phyloP scores from a whole-genome alignment of 2,329 filamentous ascomycete species.

The Penicillium sumatraense region DNA sequence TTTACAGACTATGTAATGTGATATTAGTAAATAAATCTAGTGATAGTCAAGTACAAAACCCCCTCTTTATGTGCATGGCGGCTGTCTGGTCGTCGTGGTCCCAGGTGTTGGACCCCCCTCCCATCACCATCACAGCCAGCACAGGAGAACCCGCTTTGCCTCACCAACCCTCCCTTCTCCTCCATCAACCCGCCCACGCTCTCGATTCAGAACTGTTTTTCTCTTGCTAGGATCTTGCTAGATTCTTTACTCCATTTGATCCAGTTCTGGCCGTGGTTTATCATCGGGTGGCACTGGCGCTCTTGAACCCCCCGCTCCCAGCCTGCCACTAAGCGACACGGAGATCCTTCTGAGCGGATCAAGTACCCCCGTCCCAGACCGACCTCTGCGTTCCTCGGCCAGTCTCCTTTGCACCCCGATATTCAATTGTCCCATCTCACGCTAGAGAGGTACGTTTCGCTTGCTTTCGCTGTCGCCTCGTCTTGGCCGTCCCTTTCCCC shows the following conservation, averaged over 20 bases:
- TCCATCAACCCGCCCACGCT: slow-evolving; percentile 13
- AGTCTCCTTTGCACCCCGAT: slow-evolving; percentile 6
- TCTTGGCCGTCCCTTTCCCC: slow-evolving; percentile 12
- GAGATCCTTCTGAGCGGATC: slow-evolving; percentile 39
- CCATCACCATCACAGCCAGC: slow-evolving; percentile 32
- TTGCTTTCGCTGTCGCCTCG: slow-evolving; percentile 1
- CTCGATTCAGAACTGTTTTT: slow-evolving; percentile 6
- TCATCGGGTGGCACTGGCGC: slow-evolving; percentile 26
- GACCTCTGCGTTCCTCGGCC: slow-evolving; percentile 15
- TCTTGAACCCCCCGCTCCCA: slow-evolving; percentile 40
- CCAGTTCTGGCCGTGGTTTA: slow-evolving; percentile 11
- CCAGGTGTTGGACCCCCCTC: slow-evolving; percentile 9
- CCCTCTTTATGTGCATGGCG: background rate
- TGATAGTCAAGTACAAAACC: background rate
- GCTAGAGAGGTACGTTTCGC: slow-evolving; percentile 21
- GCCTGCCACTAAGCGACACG: slow-evolving; percentile 47
- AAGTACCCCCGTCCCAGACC: slow-evolving; percentile 23
- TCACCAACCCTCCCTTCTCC: slow-evolving; percentile 24
- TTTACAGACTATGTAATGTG: no score
- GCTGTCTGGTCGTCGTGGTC: background rate
- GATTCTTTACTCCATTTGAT: background rate
- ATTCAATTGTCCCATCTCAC: slow-evolving; percentile 24
- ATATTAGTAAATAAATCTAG: no score
- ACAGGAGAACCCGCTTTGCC: slow-evolving; percentile 33
- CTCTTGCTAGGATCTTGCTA: background rate